Evolutionary conservation across 192 early-diverging fungal species (phyloP), one percentile per base, ranked within the genome.

Genomic region (Glomus cerebriforme): DNA sequence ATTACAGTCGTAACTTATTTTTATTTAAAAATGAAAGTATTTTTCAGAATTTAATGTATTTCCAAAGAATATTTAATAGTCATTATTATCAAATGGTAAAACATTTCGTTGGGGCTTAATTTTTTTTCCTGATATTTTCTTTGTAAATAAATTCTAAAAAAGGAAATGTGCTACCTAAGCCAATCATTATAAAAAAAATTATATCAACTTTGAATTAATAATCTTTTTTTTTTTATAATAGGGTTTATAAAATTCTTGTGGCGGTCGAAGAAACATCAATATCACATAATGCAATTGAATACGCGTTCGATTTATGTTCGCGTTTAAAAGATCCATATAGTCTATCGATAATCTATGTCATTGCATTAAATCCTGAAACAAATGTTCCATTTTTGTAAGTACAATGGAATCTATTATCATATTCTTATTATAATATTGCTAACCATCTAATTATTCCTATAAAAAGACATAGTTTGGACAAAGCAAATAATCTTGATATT

Each of bases 401-500:
- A 69, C 34, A 24, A 54, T 54, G 49, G 49, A 54, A 17, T 54
- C 15, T 19, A 26, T 71, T 71, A 26, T 71, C 32, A 9, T 35
- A 39, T 19, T 24, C 17, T 32, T n/a, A 39, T 71, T 32, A 71
- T 9, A 15, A 45, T 1, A 24, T 31, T 32, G 12, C 24, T 54
- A 13, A 73, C 7, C 26, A 19, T 58, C 19, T 71, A 22, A 19
- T 26, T 59, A 43, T 32, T 47, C 37, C 49, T 34, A 31, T 34
- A n/a, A 34, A 54, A 8, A 78, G 77, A 26, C 37, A 49, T 68
- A 78, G 69, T 78, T 37, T 78, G 9, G 77, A 78, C 22, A 63
- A 45, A 68, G 77, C 77, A n/a, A 78, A 69, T 54, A 78, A 78
- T 54, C 35, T 78, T 68, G 77, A 78, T 69, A 78, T 78, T 35